Conservation (phyloP, 2,329 filamentous ascomycete genomes). For the Epichloe elymi region DNA sequence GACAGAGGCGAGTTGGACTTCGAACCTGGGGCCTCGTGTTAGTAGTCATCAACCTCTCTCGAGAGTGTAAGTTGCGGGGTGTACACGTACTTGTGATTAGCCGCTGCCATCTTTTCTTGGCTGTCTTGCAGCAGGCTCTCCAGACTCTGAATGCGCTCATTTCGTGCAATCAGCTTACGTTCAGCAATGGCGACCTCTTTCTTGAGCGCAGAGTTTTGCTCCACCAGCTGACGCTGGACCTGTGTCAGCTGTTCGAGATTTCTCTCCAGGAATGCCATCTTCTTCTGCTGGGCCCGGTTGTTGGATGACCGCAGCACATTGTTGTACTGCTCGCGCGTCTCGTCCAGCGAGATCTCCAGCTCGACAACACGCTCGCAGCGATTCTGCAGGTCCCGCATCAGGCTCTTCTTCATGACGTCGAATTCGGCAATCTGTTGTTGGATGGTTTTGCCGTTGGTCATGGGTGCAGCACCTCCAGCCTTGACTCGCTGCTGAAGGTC, state of each 20-base stretch:
- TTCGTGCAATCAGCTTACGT: conserved; percentile 88
- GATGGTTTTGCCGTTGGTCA: conserved; percentile 75
- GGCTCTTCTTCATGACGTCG: conserved; percentile 98
- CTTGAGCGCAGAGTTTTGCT: conserved; percentile 94
- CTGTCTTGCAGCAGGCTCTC: conserved; percentile 89
- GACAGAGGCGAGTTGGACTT: conserved; percentile 89
- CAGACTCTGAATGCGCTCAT: conserved; percentile 90
- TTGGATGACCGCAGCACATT: conserved; percentile 93
- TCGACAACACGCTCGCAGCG: conserved; percentile 96
- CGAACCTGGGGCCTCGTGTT: conserved; percentile 53
- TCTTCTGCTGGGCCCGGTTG: conserved; percentile 98
- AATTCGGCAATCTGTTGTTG: conserved; percentile 98
- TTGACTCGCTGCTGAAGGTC: conserved; percentile 65
- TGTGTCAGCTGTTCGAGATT: conserved; percentile 96
- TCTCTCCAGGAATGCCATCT: conserved; percentile 98
- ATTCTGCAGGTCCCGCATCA: conserved; percentile 98
- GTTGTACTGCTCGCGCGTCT: conserved; percentile 98
- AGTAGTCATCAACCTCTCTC: neutral
- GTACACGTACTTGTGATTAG: conserved; percentile 78
- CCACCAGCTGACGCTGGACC: conserved; percentile 92
- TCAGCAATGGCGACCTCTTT: conserved; percentile 99
- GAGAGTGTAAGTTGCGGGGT: neutral
- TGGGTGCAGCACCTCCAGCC: conserved; percentile 39
- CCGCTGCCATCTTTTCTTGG: conserved; percentile 94
- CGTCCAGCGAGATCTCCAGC: conserved; percentile 92